These are phyloP conservation scores for Wilcoxina mikolae DNA, from an alignment of 495 filamentous ascomycete genomes.

Conservation along the genomic window DNA sequence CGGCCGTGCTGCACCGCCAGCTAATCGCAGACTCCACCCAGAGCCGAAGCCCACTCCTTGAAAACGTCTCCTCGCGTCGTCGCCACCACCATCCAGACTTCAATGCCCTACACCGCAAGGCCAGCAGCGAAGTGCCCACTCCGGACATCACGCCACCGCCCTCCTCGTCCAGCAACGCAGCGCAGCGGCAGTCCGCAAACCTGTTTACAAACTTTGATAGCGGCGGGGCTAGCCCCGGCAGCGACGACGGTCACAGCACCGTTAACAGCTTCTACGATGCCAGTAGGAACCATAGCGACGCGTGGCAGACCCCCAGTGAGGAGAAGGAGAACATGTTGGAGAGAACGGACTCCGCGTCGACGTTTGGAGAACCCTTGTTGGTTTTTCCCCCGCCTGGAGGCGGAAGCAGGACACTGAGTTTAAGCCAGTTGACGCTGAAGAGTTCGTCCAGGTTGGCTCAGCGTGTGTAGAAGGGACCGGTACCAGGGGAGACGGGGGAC, in stretches of 20 bases:
- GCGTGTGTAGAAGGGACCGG: not conserved
- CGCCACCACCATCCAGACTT: constrained; percentile 18
- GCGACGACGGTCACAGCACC: constrained; percentile 13
- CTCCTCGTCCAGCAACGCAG: constrained; percentile 14
- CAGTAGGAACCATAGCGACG: constrained; percentile 23
- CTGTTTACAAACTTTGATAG: constrained; percentile 22
- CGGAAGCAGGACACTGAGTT: constrained; percentile 26
- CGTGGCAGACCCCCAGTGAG: constrained; percentile 25
- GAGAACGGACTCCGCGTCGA: constrained; percentile 16
- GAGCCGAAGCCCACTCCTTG: not conserved
- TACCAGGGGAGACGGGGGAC: not conserved
- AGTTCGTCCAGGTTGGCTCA: not conserved
- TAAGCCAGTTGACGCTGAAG: constrained; percentile 19
- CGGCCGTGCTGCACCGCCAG: constrained; percentile 25
- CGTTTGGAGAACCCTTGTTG: constrained; percentile 19
- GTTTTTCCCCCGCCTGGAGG: constrained; percentile 17
- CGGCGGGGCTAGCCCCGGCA: constrained; percentile 8
- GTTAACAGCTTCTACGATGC: constrained; percentile 14
- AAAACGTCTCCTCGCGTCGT: not conserved
- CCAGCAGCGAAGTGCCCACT: constrained; percentile 26
- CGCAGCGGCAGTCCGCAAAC: constrained; percentile 11
- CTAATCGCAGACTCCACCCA: constrained; percentile 5
- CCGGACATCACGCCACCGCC: constrained; percentile 25
- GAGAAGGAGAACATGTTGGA: constrained; percentile 16
- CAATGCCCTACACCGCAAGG: constrained; percentile 19